A percentile compares a stretch with the other conserved stretches of the same genome.
These are phyloP conservation scores for Dryas octopetala DNA, from an alignment of 306 rosid species.

Conservation along the genomic window DNA sequence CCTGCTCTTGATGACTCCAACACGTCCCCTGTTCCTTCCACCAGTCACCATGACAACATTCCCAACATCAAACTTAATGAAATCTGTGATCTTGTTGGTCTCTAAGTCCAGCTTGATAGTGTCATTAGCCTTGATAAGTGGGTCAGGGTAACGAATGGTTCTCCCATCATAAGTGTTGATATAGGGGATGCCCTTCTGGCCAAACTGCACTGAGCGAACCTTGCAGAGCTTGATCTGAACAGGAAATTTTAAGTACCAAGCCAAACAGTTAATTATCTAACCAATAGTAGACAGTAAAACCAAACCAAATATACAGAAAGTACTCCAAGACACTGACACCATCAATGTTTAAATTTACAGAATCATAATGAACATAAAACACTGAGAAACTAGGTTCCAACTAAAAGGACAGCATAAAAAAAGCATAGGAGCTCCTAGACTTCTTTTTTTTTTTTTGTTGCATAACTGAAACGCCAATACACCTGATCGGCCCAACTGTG, in stretches of 20 bases:
- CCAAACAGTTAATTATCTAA: not conserved
- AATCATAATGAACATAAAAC: not conserved
- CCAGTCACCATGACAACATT: conserved; percentile 87
- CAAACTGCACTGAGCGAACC: conserved; percentile 80
- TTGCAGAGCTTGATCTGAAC: conserved; percentile 87
- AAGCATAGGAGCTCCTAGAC: not conserved
- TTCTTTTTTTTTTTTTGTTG: not conserved
- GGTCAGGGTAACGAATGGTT: conserved; percentile 90
- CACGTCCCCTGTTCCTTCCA: conserved; percentile 84
- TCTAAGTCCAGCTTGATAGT: conserved; percentile 77
- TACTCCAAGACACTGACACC: not conserved
- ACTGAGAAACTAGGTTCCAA: no score
- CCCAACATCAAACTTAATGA: conserved; percentile 85
- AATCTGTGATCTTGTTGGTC: conserved; percentile 65
- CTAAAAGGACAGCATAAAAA: not conserved
- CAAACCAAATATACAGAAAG: not conserved
- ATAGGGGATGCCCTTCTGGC: conserved; percentile 78
- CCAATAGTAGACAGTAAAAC: not conserved
- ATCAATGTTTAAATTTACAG: not conserved
- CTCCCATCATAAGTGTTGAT: conserved; percentile 83
- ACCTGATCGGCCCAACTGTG: not conserved
- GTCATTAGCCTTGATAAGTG: conserved; percentile 72
- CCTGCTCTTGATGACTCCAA: conserved; percentile 81
- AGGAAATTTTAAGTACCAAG: not conserved
- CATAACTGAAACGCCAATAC: not conserved